phyloP scores from a whole-genome alignment of 495 filamentous ascomycete genomes.

The Xylaria telfairii region DNA sequence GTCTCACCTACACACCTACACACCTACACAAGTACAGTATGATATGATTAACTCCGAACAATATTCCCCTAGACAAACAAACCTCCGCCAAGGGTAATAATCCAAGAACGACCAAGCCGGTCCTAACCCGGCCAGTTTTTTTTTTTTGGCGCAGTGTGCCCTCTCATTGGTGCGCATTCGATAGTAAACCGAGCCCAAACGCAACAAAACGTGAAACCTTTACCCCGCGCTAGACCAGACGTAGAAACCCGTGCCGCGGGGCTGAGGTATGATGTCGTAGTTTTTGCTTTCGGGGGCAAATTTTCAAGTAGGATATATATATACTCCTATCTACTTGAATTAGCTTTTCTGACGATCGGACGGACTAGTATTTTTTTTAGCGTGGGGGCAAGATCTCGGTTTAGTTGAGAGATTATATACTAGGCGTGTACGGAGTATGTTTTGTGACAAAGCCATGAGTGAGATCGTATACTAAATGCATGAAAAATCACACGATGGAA shows the following conservation, averaged over 20 bases:
- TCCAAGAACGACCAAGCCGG: not conserved
- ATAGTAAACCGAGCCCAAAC: not conserved
- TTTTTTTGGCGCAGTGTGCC: too few relatives aligned
- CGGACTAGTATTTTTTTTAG: too few relatives aligned
- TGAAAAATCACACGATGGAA: not conserved
- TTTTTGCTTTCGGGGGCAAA: not conserved
- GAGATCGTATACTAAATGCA: too few relatives aligned
- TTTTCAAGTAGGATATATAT: too few relatives aligned
- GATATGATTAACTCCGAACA: not conserved
- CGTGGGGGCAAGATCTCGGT: too few relatives aligned
- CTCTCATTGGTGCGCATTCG: constrained; percentile 11
- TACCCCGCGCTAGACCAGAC: constrained; percentile 7
- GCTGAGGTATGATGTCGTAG: constrained; percentile 11
- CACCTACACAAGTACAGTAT: not conserved
- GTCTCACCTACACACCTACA: not conserved
- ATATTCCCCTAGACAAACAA: not conserved
- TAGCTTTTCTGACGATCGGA: too few relatives aligned
- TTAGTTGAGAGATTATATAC: too few relatives aligned
- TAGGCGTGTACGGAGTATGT: too few relatives aligned
- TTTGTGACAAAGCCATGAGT: too few relatives aligned
- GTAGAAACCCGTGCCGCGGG: not conserved
- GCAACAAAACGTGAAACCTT: not conserved
- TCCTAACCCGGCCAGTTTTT: constrained; percentile 16
- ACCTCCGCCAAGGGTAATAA: not conserved
- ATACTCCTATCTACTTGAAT: too few relatives aligned